These are phyloP conservation scores for Hypericum androsaemum DNA, from an alignment of 345 rosid genomes.

Conservation along the genomic window DNA sequence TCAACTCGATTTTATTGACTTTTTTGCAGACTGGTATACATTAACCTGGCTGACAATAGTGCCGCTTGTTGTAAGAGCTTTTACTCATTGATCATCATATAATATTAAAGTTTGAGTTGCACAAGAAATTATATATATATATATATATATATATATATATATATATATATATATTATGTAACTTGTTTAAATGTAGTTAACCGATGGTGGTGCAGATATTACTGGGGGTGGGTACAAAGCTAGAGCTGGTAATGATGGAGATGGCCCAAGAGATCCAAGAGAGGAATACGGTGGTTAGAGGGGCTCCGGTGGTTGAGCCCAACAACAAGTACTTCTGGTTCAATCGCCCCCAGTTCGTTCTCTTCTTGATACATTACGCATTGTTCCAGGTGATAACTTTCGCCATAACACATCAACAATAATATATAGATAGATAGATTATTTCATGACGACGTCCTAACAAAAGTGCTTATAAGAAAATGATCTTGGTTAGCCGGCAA, in stretches of 20 bases:
- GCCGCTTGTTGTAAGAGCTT: slow-evolving; percentile 30
- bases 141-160: no score
- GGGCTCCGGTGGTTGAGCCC: slow-evolving; percentile 48
- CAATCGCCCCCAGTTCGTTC: slow-evolving; percentile 42
- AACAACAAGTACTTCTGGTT: slow-evolving; percentile 54
- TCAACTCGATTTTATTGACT: not conserved
- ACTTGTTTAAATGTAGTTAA: not conserved
- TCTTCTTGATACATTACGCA: slow-evolving; percentile 35
- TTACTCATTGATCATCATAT: no score
- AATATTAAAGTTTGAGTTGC: no score
- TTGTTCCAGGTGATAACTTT: slow-evolving; percentile 28
- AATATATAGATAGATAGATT: no score
- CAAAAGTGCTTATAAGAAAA: no score
- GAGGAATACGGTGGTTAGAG: slow-evolving; percentile 29
- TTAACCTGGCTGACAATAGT: slow-evolving; percentile 34
- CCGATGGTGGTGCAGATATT: slow-evolving; percentile 32
- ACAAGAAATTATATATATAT: no score
- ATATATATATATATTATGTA: not conserved
- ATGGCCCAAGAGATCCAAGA: slow-evolving; percentile 45
- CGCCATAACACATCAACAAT: not conserved
- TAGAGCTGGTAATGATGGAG: slow-evolving; percentile 45
- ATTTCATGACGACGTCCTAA: no score
- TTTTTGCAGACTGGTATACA: slow-evolving; percentile 38
- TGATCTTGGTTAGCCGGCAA: no score
- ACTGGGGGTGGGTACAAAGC: slow-evolving; percentile 41